Evolutionary conservation across 148 eudicot species (phyloP).

Genomic region (Hydrangea macrophylla): DNA sequence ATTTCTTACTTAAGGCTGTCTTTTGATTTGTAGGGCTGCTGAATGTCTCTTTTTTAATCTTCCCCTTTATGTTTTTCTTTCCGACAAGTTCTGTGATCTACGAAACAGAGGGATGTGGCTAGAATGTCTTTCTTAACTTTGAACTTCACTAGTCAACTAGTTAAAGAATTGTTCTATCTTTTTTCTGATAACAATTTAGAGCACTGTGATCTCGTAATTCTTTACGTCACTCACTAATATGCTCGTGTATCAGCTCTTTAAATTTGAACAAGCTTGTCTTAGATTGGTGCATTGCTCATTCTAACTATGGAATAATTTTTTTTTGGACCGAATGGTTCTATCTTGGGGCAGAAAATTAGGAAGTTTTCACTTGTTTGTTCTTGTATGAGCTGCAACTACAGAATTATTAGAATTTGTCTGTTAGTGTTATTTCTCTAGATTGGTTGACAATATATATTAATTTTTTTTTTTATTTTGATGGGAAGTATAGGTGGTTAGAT

Average conservation of each 20-base stretch:
- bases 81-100: too few species aligned
- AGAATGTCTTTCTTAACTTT: background rate
- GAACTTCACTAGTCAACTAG: background rate
- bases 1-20: too few species aligned
- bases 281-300: background rate
- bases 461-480: slow-evolving; percentile 9
- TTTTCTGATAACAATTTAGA: background rate
- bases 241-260: background rate
- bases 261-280: background rate
- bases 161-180: background rate
- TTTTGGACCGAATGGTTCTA: background rate
- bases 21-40: too few species aligned
- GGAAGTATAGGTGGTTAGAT: slow-evolving; percentile 31
- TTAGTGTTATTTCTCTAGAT: background rate
- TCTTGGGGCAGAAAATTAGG: background rate
- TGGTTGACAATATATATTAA: too few species aligned
- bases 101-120: background rate
- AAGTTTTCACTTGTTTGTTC: background rate
- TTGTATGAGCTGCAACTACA: slow-evolving; percentile 3
- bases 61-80: too few species aligned
- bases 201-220: background rate
- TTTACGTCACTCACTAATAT: background rate
- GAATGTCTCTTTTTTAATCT: too few species aligned
- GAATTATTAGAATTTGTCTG: background rate
- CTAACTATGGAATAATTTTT: background rate